These are phyloP conservation scores for Dryadomyces quercus-mongolicae DNA, from an alignment of 2,329 filamentous ascomycete genomes.

Conservation along the genomic window DNA sequence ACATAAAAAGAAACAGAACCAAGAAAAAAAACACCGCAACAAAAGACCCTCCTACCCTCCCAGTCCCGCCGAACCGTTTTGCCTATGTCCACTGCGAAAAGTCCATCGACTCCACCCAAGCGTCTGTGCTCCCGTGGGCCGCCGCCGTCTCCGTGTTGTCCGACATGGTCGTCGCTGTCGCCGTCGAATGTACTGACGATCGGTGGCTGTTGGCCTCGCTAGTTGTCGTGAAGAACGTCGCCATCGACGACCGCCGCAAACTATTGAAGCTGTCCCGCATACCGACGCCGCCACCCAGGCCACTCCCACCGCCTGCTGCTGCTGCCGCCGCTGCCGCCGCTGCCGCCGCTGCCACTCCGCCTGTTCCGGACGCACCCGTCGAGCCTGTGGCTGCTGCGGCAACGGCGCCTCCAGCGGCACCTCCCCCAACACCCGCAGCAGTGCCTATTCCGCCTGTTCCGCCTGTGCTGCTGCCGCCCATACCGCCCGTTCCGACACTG, in stretches of 20 bases:
- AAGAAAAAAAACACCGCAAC: not conserved
- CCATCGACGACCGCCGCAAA: constrained; percentile 50
- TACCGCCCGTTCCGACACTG: constrained; percentile 2
- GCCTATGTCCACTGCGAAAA: constrained; percentile 33
- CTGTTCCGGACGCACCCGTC: not conserved
- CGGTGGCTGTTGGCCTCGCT: constrained; percentile 46
- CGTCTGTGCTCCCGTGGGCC: constrained; percentile 20
- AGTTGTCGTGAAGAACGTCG: constrained; percentile 48
- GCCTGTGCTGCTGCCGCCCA: constrained; percentile 10
- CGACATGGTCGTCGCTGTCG: constrained; percentile 23
- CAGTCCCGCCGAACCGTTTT: not conserved
- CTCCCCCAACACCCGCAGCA: not conserved
- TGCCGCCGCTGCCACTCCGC: not conserved
- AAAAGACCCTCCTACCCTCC: too few species aligned
- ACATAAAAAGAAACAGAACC: too few species aligned
- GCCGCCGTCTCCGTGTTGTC: constrained; percentile 40
- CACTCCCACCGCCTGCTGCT: not conserved
- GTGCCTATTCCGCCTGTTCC: constrained; percentile 18
- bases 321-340: constrained; percentile 13
- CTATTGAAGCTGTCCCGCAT: constrained; percentile 50
- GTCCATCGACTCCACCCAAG: constrained; percentile 33
- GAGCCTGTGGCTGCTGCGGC: not conserved
- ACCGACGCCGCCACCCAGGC: constrained; percentile 16
- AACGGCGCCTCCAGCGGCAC: constrained; percentile 3
- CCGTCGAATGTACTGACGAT: constrained; percentile 43